Evolutionary conservation across 441 rosid species (phyloP).

Genomic region (Adansonia gregorii): DNA sequence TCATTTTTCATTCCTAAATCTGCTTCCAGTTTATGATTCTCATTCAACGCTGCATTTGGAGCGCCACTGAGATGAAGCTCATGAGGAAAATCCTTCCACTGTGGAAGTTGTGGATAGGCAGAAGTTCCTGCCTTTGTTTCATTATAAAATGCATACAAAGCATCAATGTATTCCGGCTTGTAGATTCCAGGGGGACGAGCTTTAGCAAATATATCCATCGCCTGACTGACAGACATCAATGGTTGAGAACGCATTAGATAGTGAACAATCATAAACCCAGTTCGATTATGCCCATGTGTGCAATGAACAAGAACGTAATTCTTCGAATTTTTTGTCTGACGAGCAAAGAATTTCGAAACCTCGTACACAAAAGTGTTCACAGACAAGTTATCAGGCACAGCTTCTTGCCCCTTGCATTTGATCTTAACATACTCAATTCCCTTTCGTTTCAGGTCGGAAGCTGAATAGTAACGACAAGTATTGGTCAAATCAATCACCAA

Average conservation of each 20-base stretch:
- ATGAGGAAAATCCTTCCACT: slow-evolving; percentile 87
- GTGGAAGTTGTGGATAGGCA: slow-evolving; percentile 80
- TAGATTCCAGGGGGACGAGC: slow-evolving; percentile 98
- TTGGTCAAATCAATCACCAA: slow-evolving; percentile 20
- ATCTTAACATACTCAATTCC: not conserved
- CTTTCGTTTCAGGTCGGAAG: not conserved
- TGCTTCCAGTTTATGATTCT: slow-evolving; percentile 49
- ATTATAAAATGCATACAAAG: slow-evolving; percentile 79
- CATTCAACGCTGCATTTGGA: slow-evolving; percentile 67
- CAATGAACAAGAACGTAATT: slow-evolving; percentile 89
- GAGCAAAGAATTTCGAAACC: slow-evolving; percentile 70
- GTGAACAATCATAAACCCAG: slow-evolving; percentile 95
- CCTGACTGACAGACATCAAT: slow-evolving; percentile 76
- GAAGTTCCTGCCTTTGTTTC: slow-evolving; percentile 76
- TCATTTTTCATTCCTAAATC: slow-evolving; percentile 72
- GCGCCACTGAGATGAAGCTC: slow-evolving; percentile 90
- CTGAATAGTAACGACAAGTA: slow-evolving; percentile 8
- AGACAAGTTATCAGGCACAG: slow-evolving; percentile 33
- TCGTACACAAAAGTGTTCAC: slow-evolving; percentile 83
- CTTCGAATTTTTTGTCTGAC: slow-evolving; percentile 66
- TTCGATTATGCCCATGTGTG: slow-evolving; percentile 96
- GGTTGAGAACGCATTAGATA: slow-evolving; percentile 79
- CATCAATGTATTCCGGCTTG: slow-evolving; percentile 85
- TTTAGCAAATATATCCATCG: slow-evolving; percentile 72
- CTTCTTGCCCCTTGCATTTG: slow-evolving; percentile 10